Conservation (phyloP, 1,284 basidiomycete genomes). For the Malassezia pachydermatis region DNA sequence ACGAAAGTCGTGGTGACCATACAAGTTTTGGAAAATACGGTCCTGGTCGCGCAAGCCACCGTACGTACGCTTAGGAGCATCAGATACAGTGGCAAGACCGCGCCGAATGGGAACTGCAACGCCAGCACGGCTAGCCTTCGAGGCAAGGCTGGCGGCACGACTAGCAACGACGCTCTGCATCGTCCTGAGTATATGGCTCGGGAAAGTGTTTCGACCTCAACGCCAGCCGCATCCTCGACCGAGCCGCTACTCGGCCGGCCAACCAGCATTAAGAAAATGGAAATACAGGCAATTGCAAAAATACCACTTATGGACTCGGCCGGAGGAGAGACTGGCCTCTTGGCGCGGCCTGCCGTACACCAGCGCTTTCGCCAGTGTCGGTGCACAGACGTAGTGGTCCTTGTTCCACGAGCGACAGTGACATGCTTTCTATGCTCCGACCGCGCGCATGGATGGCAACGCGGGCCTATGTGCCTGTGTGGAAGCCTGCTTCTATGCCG, state of each 20-base stretch:
- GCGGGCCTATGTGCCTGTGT: not conserved
- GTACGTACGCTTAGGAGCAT: slow-evolving; percentile 38
- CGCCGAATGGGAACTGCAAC: slow-evolving; percentile 14
- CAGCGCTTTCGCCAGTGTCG: too few relatives aligned
- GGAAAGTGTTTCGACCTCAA: slow-evolving; percentile 5
- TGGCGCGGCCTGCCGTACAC: too few relatives aligned
- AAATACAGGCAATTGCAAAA: too few relatives aligned
- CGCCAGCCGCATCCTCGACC: not conserved
- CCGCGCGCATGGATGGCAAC: too few relatives aligned
- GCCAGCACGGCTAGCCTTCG: not conserved
- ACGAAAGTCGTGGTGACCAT: slow-evolving; percentile 45
- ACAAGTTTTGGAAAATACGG: slow-evolving; percentile 48
- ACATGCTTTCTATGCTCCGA: too few relatives aligned
- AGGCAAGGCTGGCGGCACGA: slow-evolving; percentile 12
- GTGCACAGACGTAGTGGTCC: too few relatives aligned
- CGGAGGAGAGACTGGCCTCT: too few relatives aligned
- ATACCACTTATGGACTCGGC: too few relatives aligned
- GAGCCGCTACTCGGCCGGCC: not conserved
- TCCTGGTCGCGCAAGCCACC: slow-evolving; percentile 47
- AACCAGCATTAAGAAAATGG: slow-evolving; percentile 12
- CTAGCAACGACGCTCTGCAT: slow-evolving; percentile 17
- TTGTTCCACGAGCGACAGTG: too few relatives aligned
- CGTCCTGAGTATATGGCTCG: slow-evolving; percentile 13
- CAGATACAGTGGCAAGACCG: slow-evolving; percentile 42
- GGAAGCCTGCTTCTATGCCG: not conserved